Percentiles rank a stretch among this genome's conserved stretches.
These are phyloP conservation scores for Nepenthes mirabilis DNA, from an alignment of 148 eudicot genomes.

Conservation along the genomic window DNA sequence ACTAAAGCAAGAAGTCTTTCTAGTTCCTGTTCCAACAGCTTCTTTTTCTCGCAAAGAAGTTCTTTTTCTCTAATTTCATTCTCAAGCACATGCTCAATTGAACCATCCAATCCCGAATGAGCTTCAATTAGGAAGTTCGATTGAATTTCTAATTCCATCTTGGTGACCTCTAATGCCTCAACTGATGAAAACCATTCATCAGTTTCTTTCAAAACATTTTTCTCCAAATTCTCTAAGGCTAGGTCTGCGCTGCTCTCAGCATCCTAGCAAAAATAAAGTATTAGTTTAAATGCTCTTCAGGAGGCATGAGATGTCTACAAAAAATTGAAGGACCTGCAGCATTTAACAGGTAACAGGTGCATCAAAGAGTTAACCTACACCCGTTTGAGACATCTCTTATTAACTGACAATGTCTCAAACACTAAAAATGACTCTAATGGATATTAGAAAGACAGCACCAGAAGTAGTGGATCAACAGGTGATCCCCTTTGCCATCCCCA, in stretches of 20 bases:
- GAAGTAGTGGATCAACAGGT: no score
- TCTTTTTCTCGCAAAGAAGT: constrained; percentile 33
- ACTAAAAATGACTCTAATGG: no score
- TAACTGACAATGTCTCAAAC: no score
- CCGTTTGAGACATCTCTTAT: no score
- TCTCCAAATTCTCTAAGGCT: constrained; percentile 30
- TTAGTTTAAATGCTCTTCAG: neutral
- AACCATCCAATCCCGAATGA: constrained; percentile 26
- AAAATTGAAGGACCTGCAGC: neutral
- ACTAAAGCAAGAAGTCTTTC: constrained; percentile 50
- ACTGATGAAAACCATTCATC: constrained; percentile 39
- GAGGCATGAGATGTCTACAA: neutral
- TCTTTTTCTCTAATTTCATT: constrained; percentile 50
- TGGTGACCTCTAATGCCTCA: constrained; percentile 49
- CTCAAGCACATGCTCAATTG: constrained; percentile 36
- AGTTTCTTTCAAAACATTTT: constrained; percentile 28
- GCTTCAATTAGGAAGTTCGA: constrained; percentile 39
- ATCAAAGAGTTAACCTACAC: no score
- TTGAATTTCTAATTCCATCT: constrained; percentile 51
- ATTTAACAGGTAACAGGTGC: no score
- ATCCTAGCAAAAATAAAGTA: constrained; percentile 23
- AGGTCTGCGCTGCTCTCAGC: constrained; percentile 37
- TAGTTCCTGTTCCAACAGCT: constrained; percentile 36
- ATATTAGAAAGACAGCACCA: no score
- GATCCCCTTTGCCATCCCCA: no score